These are phyloP conservation scores for Solanum hybrid DNA, from an alignment of 305 asterid species.

Conservation along the genomic window DNA sequence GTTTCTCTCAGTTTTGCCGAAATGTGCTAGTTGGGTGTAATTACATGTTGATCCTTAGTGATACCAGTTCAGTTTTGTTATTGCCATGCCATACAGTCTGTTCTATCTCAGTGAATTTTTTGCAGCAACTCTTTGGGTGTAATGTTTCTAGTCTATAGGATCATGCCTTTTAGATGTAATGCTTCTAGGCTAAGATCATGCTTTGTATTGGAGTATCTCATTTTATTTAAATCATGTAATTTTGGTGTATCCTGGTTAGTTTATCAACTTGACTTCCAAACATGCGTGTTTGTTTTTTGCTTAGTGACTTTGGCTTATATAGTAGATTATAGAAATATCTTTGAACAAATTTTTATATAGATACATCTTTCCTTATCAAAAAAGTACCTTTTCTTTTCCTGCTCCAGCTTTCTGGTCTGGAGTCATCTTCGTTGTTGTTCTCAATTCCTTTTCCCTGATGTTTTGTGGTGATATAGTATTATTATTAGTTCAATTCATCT, in stretches of 20 bases:
- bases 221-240: not conserved
- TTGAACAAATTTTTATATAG: not conserved
- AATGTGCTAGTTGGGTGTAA: not conserved
- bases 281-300: not conserved
- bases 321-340: not conserved
- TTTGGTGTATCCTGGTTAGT: not conserved
- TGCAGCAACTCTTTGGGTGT: not conserved
- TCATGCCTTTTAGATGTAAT: not conserved
- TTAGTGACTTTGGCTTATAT: not conserved
- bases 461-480: not conserved
- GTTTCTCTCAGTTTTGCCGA: not conserved
- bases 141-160: not conserved
- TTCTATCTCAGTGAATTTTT: not conserved
- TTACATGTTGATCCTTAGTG: not conserved
- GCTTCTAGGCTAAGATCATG: not conserved
- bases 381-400: not conserved
- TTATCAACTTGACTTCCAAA: not conserved
- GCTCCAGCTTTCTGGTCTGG: not conserved
- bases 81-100: not conserved
- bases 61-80: not conserved
- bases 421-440: not conserved
- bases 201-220: not conserved
- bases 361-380: not conserved
- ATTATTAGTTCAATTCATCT: not conserved
- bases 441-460: not conserved